phyloP scores from a whole-genome alignment of 2,329 filamentous ascomycete species.

The Colletotrichum orbiculare region DNA sequence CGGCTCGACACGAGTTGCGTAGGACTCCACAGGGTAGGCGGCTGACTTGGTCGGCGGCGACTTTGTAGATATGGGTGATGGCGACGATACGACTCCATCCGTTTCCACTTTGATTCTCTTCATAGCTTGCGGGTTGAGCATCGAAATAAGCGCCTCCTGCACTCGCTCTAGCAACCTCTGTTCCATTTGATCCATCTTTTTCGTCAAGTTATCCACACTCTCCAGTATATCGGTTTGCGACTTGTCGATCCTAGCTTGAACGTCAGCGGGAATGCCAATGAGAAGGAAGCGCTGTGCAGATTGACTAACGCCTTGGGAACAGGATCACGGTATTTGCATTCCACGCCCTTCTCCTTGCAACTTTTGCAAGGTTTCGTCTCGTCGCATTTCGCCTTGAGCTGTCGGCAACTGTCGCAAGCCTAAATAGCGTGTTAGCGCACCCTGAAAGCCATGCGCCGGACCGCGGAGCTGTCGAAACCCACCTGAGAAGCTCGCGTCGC shows the following conservation, averaged over 20 bases:
- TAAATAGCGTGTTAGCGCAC: conserved; percentile 49
- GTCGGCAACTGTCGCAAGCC: conserved; percentile 91
- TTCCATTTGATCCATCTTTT: conserved; percentile 25
- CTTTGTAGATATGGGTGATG: background rate
- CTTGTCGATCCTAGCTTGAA: conserved; percentile 65
- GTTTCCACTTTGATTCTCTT: conserved; percentile 34
- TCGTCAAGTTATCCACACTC: conserved; percentile 51
- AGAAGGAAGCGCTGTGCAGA: conserved; percentile 42
- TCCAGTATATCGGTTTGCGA: conserved; percentile 70
- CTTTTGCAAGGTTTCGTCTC: conserved; percentile 86
- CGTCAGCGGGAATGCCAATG: conserved; percentile 41
- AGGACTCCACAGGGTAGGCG: conserved; percentile 4
- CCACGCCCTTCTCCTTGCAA: conserved; percentile 86
- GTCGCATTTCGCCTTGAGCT: conserved; percentile 91
- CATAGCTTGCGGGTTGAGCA: no score
- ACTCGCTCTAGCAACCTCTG: background rate
- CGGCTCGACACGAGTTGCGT: conserved; percentile 12
- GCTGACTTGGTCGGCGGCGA: conserved; percentile 23
- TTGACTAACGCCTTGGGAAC: conserved; percentile 85
- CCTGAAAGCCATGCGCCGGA: background rate
- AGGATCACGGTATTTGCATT: conserved; percentile 90
- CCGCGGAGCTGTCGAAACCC: conserved; percentile 33
- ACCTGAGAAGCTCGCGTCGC: conserved; percentile 75
- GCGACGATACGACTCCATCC: conserved; percentile 1
- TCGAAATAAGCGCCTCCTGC: no score